Conservation (phyloP, 2,329 filamentous ascomycete genomes). For the Cladosporium colombiae region DNA sequence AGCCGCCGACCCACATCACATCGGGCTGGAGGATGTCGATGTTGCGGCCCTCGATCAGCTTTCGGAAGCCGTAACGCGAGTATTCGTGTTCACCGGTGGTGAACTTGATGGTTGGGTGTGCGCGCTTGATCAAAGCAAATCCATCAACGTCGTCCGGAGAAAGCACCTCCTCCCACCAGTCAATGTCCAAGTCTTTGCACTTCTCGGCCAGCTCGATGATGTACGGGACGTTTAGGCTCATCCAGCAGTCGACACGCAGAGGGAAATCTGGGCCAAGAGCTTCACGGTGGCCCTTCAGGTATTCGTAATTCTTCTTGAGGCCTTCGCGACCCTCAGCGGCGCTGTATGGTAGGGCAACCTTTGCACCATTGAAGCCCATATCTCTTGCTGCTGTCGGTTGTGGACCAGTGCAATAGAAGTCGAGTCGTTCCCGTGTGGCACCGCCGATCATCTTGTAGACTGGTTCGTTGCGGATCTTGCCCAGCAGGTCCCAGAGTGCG, state of each 20-base stretch:
- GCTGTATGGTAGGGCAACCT: conserved; percentile 86
- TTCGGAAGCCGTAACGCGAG: conserved; percentile 90
- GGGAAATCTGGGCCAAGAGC: conserved; percentile 87
- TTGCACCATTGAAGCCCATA: conserved; percentile 89
- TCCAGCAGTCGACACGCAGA: conserved; percentile 95
- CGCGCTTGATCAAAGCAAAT: conserved; percentile 84
- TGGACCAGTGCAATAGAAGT: conserved; percentile 95
- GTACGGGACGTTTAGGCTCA: conserved; percentile 90
- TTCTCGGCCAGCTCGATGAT: conserved; percentile 88
- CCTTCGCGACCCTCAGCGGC: conserved; percentile 83
- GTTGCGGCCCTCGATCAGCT: conserved; percentile 87
- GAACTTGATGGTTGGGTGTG: conserved; percentile 88
- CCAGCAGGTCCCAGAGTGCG: conserved; percentile 87
- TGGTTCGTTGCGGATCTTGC: conserved; percentile 87
- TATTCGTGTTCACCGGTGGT: conserved; percentile 96
- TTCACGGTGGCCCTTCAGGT: conserved; percentile 80
- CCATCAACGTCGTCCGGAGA: conserved; percentile 90
- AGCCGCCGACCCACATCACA: conserved; percentile 94
- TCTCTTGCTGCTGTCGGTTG: conserved; percentile 75
- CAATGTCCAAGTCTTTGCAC: conserved; percentile 80
- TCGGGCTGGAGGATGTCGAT: conserved; percentile 94
- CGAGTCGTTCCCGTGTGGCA: conserved; percentile 76
- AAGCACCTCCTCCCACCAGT: conserved; percentile 97
- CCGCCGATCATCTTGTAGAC: conserved; percentile 94
- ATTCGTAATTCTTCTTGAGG: conserved; percentile 85